Evolutionary conservation across 495 filamentous ascomycete species (phyloP).

Genomic region (Talaromyces trachyspermus): DNA sequence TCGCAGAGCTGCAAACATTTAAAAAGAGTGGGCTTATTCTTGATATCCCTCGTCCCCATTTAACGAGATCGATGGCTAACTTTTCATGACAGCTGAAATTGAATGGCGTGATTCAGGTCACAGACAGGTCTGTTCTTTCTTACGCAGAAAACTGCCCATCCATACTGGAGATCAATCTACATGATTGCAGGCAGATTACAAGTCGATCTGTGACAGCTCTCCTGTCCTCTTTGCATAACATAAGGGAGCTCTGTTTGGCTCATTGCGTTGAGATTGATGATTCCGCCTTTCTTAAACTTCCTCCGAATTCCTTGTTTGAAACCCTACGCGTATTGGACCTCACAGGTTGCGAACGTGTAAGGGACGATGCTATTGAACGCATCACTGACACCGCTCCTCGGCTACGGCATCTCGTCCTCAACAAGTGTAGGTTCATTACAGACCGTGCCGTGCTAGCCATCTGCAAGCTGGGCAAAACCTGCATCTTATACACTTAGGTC

Average conservation of each 20-base stretch:
- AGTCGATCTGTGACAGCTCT: slow-evolving; percentile 75
- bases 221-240: slow-evolving; percentile 63
- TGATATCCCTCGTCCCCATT: not conserved
- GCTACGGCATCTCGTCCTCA: slow-evolving; percentile 83
- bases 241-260: slow-evolving; percentile 82
- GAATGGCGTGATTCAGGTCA: slow-evolving; percentile 76
- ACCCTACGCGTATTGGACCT: slow-evolving; percentile 89
- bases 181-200: slow-evolving; percentile 72
- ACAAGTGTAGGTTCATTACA: slow-evolving; percentile 89
- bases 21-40: slow-evolving; percentile 60
- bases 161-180: slow-evolving; percentile 92
- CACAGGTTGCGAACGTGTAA: slow-evolving; percentile 74
- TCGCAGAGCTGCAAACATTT: slow-evolving; percentile 78
- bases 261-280: slow-evolving; percentile 80
- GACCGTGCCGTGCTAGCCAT: slow-evolving; percentile 84
- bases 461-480: slow-evolving; percentile 87
- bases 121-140: slow-evolving; percentile 69
- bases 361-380: slow-evolving; percentile 77
- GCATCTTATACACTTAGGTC: slow-evolving; percentile 92
- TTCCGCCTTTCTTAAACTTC: slow-evolving; percentile 76
- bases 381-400: slow-evolving; percentile 83
- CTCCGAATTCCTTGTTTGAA: slow-evolving; percentile 61
- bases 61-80: slow-evolving; percentile 20
- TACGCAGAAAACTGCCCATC: slow-evolving; percentile 85
- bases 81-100: slow-evolving; percentile 67